Evolutionary conservation across 1,139 yeast species (phyloP), one percentile per base, ranked within the genome.

Genomic region (Yamadazyma atmosphaerica): DNA sequence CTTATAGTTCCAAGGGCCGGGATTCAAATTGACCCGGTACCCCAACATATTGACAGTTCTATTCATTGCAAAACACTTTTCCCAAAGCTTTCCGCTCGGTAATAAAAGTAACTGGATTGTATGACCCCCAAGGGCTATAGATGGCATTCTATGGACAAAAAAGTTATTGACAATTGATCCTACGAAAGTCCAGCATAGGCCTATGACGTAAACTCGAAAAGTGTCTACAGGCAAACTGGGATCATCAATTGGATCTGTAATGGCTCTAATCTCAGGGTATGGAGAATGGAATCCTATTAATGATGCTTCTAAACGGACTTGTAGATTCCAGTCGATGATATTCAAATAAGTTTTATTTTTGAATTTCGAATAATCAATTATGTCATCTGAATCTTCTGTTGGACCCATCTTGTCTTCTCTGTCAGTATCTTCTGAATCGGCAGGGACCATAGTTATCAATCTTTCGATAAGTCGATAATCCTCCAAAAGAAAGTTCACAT

Each of bases 1-100:
- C 56, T 84, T 84, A 49, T 64, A 70, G 26, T 73, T 65, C 86
- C 87, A 84, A 5, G 66, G 67, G 0, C 77, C 76, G 2, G 74
- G 74, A 42, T 72, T 72, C 24, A 72, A 44, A 32, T 67, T 60
- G 24, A 65, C 38, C 1, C 37, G 22, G 12, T 42, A 36, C 0
- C 67, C 63, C 2, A 59, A 51, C 9, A 59, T 4, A 0, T 33
- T 42, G 2, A 69, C 35, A 2, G 43, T 52, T 36, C 51, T 57
- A 30, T 66, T 47, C 7, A 14, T 5, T 1, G 68, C 70, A 27
- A 70, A 51, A 10, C 42, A 42, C 29, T 51, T 55, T 42, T 68
- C 75, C 74, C 74, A 69, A 11, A 70, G 45, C 32, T 61, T 61
- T 2, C 76, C 77, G 43, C 68, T 55, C 1, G 75, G 76, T 15